Conservation (phyloP, 2,329 filamentous ascomycete genomes). For the Aureobasidium sp. region DNA sequence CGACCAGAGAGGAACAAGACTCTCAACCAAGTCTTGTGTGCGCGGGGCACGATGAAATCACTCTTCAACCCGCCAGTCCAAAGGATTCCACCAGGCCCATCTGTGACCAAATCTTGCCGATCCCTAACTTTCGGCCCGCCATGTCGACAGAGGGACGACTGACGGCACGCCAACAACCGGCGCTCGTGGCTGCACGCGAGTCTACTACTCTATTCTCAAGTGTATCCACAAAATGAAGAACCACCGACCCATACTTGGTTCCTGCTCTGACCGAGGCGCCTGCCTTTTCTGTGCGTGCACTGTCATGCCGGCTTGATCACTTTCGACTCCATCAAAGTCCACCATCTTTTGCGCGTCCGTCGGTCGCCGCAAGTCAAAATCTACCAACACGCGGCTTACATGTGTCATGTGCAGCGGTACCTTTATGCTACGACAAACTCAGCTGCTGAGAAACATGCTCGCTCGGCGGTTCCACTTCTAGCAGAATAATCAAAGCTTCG, state of each 20-base stretch:
- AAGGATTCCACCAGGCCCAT: not conserved
- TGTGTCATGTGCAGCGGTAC: not conserved
- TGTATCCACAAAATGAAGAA: not conserved
- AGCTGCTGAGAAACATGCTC: not conserved
- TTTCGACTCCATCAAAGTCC: not conserved
- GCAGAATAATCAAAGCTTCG: not conserved
- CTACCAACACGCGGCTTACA: not conserved
- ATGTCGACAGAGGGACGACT: not conserved
- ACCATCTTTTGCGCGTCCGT: not conserved
- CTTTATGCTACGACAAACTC: not conserved
- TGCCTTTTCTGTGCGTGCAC: not conserved
- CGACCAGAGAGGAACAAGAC: not conserved
- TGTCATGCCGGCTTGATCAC: not conserved
- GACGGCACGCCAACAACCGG: not conserved
- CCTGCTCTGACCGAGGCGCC: not conserved
- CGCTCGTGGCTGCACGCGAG: not conserved
- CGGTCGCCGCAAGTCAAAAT: not conserved
- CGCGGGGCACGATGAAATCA: constrained; percentile 11
- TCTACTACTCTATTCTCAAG: not conserved
- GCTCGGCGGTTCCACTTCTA: not conserved
- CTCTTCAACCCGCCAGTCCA: constrained; percentile 6
- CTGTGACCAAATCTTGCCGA: constrained; percentile 4
- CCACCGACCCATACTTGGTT: not conserved
- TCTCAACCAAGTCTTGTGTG: constrained; percentile 8
- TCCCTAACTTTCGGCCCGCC: not conserved